Evolutionary conservation across 306 rosid genomes (phyloP).

Genomic region (Fagus crenata): DNA sequence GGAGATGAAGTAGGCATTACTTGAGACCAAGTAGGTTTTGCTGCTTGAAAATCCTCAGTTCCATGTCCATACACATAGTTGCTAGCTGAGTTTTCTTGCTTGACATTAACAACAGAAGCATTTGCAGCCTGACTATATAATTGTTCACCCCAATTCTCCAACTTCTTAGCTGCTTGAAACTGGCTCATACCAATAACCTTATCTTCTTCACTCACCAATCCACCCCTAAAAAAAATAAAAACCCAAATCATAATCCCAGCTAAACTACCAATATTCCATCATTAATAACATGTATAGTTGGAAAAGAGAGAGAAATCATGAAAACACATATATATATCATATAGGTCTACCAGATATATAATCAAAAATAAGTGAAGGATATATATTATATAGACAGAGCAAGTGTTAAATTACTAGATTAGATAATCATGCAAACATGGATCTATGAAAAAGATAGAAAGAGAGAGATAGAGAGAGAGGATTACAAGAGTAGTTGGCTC

Average conservation of each 20-base stretch:
- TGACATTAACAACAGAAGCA: conserved; percentile 52
- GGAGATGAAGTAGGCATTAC: conserved; percentile 52
- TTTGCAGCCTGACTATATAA: conserved; percentile 41
- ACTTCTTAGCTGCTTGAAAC: conserved; percentile 49
- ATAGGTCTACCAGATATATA: neutral
- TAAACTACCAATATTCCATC: neutral
- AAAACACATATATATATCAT: no score
- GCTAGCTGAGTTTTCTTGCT: conserved; percentile 56
- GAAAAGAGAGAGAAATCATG: neutral
- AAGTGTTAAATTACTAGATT: neutral
- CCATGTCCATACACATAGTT: conserved; percentile 58
- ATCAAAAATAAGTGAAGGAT: neutral
- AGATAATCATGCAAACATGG: conserved; percentile 6
- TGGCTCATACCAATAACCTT: conserved; percentile 43
- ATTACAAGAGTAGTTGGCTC: conserved; percentile 88
- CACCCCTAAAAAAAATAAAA: conserved; percentile 53
- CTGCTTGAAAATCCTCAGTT: conserved; percentile 45
- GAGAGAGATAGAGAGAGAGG: neutral
- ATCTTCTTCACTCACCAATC: conserved; percentile 65
- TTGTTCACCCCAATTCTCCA: conserved; percentile 75
- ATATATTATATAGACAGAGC: neutral
- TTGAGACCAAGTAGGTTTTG: conserved; percentile 54
- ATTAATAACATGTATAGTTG: neutral
- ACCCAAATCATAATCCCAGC: conserved; percentile 10
- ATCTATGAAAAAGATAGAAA: neutral